phyloP scores from a whole-genome alignment of 225 moss, liverwort and hornwort species.

The Neckera pumila region DNA sequence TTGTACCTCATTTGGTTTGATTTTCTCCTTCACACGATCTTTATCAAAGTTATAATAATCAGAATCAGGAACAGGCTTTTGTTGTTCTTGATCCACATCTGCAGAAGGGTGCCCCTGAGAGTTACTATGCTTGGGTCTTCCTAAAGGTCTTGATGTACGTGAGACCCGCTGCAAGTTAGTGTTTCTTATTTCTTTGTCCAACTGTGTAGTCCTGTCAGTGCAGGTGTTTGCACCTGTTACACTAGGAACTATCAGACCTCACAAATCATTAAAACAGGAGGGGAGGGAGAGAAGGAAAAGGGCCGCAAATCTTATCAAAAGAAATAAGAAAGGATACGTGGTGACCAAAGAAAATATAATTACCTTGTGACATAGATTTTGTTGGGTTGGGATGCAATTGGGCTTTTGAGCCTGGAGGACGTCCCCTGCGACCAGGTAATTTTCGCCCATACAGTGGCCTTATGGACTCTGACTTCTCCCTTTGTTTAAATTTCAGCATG shows the following conservation, averaged over 20 bases:
- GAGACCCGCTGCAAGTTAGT: background rate
- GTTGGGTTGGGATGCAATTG: background rate
- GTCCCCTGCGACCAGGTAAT: slow-evolving; percentile 30
- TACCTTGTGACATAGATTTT: slow-evolving; percentile 23
- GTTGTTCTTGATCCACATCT: slow-evolving; percentile 9
- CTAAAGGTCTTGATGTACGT: slow-evolving; percentile 13
- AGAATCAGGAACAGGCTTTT: slow-evolving; percentile 33
- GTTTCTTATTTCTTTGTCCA: background rate
- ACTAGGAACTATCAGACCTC: background rate
- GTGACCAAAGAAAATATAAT: background rate
- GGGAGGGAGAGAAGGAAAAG: too few species aligned
- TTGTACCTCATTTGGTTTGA: slow-evolving; percentile 27
- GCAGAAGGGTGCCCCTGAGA: background rate
- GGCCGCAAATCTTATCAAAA: background rate
- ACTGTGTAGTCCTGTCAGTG: background rate
- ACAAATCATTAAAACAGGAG: background rate
- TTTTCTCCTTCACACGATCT: slow-evolving; percentile 23
- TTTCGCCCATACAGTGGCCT: background rate
- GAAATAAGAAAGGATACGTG: background rate
- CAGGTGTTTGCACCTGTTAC: background rate
- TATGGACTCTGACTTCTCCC: background rate
- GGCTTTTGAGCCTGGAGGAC: slow-evolving; percentile 15
- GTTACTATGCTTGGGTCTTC: slow-evolving; percentile 12
- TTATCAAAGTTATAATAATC: slow-evolving; percentile 40
- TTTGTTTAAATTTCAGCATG: background rate